Evolutionary conservation across 306 rosid genomes (phyloP), one percentile per base, ranked within the genome.

Genomic region (Canavalia gladiata): DNA sequence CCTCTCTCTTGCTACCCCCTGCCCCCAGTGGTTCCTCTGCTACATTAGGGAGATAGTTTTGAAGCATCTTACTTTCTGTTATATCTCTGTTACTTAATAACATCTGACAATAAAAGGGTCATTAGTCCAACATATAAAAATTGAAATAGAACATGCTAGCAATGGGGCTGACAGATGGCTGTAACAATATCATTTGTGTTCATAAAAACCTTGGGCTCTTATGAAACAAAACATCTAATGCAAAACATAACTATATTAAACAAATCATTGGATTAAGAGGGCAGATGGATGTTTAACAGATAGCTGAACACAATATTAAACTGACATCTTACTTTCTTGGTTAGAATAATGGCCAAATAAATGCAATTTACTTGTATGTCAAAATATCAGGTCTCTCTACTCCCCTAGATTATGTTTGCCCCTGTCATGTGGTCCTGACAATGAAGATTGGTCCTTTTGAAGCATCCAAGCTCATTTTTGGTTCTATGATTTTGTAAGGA

Each of bases 21-120:
- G 39, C 47, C 1, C 68, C 49, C 13, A 5, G 4, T 77, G 57
- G 8, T 64, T 83, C 51, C 58, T 83, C 49, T 78, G 66, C 66
- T 78, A 57, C 37, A 78, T 66, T 47, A 29, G 43, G 62, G 58
- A 57, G 58, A 67, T 84, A 83, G 76, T 78, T 83, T 46, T 79
- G 67, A 72, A 72, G 49, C 78, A 41, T 65, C 56, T 55, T 25
- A 65, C 72, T 72, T 68, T 29, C 34, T 77, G 37, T 54, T n/a
- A 41, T 77, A 18, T 62, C 57, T 54, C 47, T 71, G 18, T 77
- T 71, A 71, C 25, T 18, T 18, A 18, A 55, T 72, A 35, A 46
- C 58, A 55, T 70, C 35, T 45, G 62, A 77, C 69, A 51, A 43
- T 73, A 43, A 50, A 76, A 29, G 56, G 42, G 69, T 68, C 18